These are phyloP conservation scores for Sugiyamaella novakii DNA, from an alignment of 1,139 yeast species.

Conservation along the genomic window DNA sequence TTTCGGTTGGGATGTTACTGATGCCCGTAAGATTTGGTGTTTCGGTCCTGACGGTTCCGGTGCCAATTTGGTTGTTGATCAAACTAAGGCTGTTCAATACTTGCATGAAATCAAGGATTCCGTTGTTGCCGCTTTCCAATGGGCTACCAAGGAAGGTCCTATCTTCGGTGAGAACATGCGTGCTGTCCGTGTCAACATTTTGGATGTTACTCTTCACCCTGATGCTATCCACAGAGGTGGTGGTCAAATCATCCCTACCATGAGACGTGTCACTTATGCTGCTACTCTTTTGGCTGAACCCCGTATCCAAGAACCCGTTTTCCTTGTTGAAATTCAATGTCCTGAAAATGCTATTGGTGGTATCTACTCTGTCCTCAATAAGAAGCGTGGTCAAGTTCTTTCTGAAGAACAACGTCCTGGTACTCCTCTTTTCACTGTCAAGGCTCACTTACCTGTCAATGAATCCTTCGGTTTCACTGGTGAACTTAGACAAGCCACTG, in stretches of 20 bases:
- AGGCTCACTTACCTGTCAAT: conserved; percentile 99
- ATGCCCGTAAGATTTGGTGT: conserved; percentile 99
- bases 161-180: conserved; percentile 94
- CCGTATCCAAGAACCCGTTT: conserved; percentile 98
- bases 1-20: conserved; percentile 99
- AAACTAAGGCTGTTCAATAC: conserved; percentile 99
- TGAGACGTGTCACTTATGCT: conserved; percentile 99
- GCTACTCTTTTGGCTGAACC: conserved; percentile 98
- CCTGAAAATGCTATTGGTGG: conserved; percentile 99
- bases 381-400: conserved; percentile 99
- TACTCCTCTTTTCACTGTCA: conserved; percentile 98
- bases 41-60: conserved; percentile 99
- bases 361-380: conserved; percentile 99
- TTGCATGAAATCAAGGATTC: conserved; percentile 99
- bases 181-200: conserved; percentile 95
- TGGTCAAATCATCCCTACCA: conserved; percentile 99
- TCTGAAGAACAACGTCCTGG: conserved; percentile 99
- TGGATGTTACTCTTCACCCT: conserved; percentile 99
- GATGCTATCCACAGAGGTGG: conserved; percentile 99
- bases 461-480: conserved; percentile 99
- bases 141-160: conserved; percentile 99
- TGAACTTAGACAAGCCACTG: conserved; percentile 99
- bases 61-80: conserved; percentile 98
- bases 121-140: conserved; percentile 99
- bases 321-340: conserved; percentile 99